These are phyloP conservation scores for Didymosphaeria variabile DNA, from an alignment of 2,329 filamentous ascomycete genomes.

Conservation along the genomic window DNA sequence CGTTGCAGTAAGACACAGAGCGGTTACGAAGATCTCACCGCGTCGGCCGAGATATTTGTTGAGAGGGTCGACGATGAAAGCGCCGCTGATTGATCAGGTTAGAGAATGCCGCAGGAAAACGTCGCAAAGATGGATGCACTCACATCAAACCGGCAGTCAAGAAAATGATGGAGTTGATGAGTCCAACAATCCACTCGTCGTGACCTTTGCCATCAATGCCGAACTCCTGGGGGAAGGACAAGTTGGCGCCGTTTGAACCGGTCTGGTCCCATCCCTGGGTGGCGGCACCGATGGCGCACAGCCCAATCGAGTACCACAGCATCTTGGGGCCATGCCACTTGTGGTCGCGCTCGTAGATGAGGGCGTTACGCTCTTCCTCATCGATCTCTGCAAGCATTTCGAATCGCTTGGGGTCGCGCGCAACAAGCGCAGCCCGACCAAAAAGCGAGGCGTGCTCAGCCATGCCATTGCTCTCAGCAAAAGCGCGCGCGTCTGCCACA, in stretches of 20 bases:
- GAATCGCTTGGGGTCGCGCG: constrained; percentile 72
- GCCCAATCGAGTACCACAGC: constrained; percentile 72
- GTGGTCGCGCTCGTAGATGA: constrained; percentile 71
- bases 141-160: constrained; percentile 50
- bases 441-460: constrained; percentile 67
- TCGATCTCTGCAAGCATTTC: constrained; percentile 69
- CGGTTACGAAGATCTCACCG: constrained; percentile 51
- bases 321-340: constrained; percentile 68
- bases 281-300: constrained; percentile 75
- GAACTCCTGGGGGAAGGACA: constrained; percentile 67
- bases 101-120: background rate
- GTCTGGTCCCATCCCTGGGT: constrained; percentile 74
- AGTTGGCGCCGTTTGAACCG: constrained; percentile 63
- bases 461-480: constrained; percentile 68
- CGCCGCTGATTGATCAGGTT: constrained; percentile 28
- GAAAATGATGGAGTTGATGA: constrained; percentile 51
- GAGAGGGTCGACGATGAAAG: constrained; percentile 47
- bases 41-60: constrained; percentile 50
- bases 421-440: constrained; percentile 75
- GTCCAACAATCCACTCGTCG: constrained; percentile 43
- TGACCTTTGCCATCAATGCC: constrained; percentile 50
- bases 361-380: constrained; percentile 66
- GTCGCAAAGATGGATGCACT: constrained; percentile 27
- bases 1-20: constrained; percentile 45
- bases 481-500: constrained; percentile 66